Base-by-base conservation (phyloP, 306 rosid species). In the Psophocarpus tetragonolobus region DNA sequence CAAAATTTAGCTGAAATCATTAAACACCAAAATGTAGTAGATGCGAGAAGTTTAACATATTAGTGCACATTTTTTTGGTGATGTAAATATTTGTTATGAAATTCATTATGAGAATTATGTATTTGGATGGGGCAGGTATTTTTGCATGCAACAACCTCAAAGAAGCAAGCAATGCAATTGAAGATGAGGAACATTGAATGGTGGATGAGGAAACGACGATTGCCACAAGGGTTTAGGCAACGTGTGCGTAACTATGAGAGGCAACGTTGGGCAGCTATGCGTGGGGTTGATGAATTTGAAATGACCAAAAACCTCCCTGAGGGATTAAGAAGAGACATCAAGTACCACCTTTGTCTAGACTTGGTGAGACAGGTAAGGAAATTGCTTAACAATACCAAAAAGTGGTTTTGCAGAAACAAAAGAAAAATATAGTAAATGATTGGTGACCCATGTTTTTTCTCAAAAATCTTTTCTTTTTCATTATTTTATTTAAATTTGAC, bases 221-320 rank as follows among this genome's bases (percentile, higher is more conserved):
- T 93, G 84, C 98, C 98, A 0, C 87, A 57, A 58, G 92, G 88
- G n/a, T 93, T 87, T 53, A 20, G 92, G 56, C 98, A 93, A 24
- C 87, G 96, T 0, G 98, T 93, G 53, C 89, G 96, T 0, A 90
- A 76, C 84, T 93, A 87, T 4, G 98, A 93, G 86, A 84, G 97
- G 6, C 98, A 91, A 9, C 85, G 92, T 23, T 93, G 96, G 98
- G 98, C 98, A 0, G 97, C 98, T 4, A 93, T 87, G 96, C 95
- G 97, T 1, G 97, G 98, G 0, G 98, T 93, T 4, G 98, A 93
- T 45, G 98, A 93, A 70, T 91, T 84, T 53, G 86, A 93, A 76
- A 93, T 93, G 90, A 91, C 90, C 6, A 82, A 78, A 48, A 93
- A 90, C 73, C 96, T 93, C 12, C 96, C 98, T 2, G 97, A 93